These are phyloP conservation scores for Dictyostelium purpureum DNA, from an alignment of 78 protist species.

Conservation along the genomic window DNA sequence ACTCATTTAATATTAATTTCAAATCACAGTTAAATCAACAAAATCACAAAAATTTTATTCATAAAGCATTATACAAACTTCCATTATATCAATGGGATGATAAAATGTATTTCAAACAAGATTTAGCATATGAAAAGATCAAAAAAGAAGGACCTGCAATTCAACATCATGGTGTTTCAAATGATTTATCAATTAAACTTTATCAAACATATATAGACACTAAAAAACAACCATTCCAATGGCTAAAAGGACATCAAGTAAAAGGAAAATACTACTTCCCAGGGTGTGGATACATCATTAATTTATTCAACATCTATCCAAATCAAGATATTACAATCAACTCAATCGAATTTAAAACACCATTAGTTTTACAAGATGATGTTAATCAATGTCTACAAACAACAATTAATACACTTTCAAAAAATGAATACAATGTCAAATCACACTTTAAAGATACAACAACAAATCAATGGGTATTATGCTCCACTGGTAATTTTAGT, in stretches of 20 bases:
- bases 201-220: background rate
- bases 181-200: too few species aligned
- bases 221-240: background rate
- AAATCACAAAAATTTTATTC: too few species aligned
- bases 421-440: conserved; percentile 1
- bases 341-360: background rate
- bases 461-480: background rate
- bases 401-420: background rate
- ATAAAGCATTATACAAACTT: too few species aligned
- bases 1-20: background rate
- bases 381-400: conserved; percentile 9
- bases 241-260: conserved; percentile 33
- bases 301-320: background rate
- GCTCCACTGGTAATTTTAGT: background rate
- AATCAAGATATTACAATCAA: background rate
- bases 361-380: conserved; percentile 40
- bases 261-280: background rate
- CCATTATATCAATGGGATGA: conserved; percentile 49
- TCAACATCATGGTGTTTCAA: too few species aligned
- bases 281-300: conserved; percentile 16
- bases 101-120: background rate
- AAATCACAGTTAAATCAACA: background rate
- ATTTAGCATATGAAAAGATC: background rate
- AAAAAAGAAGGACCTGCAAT: background rate
- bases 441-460: conserved; percentile 1